Conservation (phyloP, 768 basidiomycete species). For the Leucocoprinus leucothites region DNA sequence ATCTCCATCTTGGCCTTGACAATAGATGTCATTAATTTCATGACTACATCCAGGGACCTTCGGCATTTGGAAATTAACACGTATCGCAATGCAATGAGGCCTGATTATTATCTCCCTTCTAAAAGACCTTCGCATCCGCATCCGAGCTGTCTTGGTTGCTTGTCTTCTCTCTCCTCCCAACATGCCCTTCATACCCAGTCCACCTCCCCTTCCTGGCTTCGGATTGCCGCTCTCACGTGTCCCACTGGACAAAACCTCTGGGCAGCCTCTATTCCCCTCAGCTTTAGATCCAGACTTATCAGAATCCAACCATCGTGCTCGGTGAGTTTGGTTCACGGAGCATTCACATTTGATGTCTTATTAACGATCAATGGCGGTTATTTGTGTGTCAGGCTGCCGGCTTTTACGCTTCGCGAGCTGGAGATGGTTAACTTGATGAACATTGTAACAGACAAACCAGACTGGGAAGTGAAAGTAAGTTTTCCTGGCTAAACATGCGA, state of each 20-base stretch:
- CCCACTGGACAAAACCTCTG: background rate
- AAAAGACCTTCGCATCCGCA: background rate
- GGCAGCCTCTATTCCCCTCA: background rate
- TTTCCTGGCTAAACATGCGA: background rate
- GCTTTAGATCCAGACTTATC: background rate
- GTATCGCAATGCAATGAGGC: no score
- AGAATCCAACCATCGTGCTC: background rate
- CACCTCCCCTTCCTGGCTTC: background rate
- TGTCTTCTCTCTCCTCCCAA: background rate
- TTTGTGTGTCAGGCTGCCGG: no score
- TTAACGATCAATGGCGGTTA: no score
- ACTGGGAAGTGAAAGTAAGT: slow-evolving; percentile 30
- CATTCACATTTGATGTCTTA: no score
- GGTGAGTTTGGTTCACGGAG: background rate
- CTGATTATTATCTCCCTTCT: background rate
- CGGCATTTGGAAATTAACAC: no score
- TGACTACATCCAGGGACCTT: no score
- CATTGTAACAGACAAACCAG: slow-evolving; percentile 28
- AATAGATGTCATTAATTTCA: no score
- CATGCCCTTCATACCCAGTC: background rate
- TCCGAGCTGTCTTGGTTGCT: background rate
- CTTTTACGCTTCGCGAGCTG: no score
- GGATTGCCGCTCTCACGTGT: background rate
- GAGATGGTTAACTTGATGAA: slow-evolving; percentile 34
- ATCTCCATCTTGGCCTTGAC: no score